These are phyloP conservation scores for Hygrocybe coccinea DNA, from an alignment of 768 basidiomycete species.

Conservation along the genomic window DNA sequence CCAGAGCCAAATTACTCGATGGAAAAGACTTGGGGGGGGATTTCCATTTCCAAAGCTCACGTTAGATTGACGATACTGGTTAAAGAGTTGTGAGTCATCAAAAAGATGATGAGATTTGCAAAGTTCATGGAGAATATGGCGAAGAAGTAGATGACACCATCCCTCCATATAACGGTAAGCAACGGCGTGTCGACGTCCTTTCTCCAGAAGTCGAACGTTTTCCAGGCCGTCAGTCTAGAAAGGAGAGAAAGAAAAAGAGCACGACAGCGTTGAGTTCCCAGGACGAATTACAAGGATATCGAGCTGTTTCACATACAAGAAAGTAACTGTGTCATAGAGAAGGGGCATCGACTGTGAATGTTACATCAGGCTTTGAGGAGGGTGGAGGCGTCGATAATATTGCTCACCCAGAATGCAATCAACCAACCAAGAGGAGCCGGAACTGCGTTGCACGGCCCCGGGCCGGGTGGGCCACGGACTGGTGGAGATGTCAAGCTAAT, in stretches of 20 bases:
- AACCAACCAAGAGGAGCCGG: conserved; percentile 20
- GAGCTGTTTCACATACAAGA: conserved; percentile 9
- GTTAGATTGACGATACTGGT: conserved; percentile 19
- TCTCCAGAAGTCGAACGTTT: not conserved
- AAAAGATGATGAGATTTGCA: conserved; percentile 20
- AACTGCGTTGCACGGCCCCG: conserved; percentile 19
- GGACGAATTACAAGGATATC: not conserved
- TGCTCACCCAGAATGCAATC: conserved; percentile 22
- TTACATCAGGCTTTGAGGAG: conserved; percentile 2
- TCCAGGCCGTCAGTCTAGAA: conserved; percentile 6
- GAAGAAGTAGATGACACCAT: conserved; percentile 24
- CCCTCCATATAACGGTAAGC: conserved; percentile 10
- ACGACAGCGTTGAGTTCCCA: conserved; percentile 4
- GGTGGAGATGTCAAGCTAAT: conserved; percentile 17
- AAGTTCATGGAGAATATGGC: conserved; percentile 26
- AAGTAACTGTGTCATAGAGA: conserved; percentile 17
- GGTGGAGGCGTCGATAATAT: too few species aligned
- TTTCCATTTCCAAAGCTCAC: conserved; percentile 5
- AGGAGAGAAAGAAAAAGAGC: not conserved
- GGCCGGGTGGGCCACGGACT: conserved; percentile 10
- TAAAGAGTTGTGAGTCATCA: conserved; percentile 11
- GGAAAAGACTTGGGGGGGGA: too few species aligned
- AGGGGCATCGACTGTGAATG: conserved; percentile 12
- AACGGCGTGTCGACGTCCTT: conserved; percentile 1
- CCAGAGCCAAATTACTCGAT: too few species aligned